A percentile compares a stretch with the other conserved stretches of the same genome.
Conservation (phyloP, 2,329 filamentous ascomycete species). For the Neodidymelliopsis sp. region DNA sequence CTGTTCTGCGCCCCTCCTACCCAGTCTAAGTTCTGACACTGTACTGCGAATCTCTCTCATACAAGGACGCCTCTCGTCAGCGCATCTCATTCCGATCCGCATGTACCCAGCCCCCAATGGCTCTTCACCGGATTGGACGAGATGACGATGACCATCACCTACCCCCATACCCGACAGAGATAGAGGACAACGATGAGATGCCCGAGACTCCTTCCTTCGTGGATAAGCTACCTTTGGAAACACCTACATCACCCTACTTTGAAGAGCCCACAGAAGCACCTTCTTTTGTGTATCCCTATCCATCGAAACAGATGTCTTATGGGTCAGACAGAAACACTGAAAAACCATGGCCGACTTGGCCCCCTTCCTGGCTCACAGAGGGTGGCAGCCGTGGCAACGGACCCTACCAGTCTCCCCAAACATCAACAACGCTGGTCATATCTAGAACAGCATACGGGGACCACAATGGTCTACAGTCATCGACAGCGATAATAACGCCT, state of each 20-base stretch:
- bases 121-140: slow-evolving; percentile 18
- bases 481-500: slow-evolving; percentile 2
- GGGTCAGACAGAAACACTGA: too few relatives aligned
- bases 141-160: slow-evolving; percentile 1
- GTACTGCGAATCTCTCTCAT: slow-evolving; percentile 12
- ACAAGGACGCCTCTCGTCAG: slow-evolving; percentile 28
- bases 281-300: background rate
- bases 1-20: slow-evolving; percentile 11
- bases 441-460: background rate
- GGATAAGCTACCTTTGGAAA: background rate
- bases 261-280: background rate
- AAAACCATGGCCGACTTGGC: too few relatives aligned
- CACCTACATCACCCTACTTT: slow-evolving; percentile 3
- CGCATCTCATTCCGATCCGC: slow-evolving; percentile 15
- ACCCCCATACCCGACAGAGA: slow-evolving; percentile 11
- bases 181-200: slow-evolving; percentile 14
- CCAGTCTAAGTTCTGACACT: slow-evolving; percentile 25
- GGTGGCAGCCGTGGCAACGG: background rate
- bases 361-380: background rate
- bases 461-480: background rate
- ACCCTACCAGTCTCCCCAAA: background rate
- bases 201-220: slow-evolving; percentile 1
- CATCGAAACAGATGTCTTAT: background rate
- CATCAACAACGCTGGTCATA: background rate
- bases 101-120: slow-evolving; percentile 26